These are phyloP conservation scores for Auricularia heimuer DNA, from an alignment of 768 basidiomycete genomes.

Conservation along the genomic window DNA sequence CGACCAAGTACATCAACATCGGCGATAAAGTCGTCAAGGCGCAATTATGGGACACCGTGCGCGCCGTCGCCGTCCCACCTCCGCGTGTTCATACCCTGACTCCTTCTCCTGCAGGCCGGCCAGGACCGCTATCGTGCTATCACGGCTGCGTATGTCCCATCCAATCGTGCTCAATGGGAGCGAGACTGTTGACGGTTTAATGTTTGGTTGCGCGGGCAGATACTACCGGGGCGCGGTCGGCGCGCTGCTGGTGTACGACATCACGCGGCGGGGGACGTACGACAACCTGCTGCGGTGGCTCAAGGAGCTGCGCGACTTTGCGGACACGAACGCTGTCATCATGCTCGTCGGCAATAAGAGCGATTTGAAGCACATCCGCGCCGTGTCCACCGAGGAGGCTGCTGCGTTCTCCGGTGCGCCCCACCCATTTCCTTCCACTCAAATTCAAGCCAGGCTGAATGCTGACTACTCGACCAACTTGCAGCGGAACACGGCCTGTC, in stretches of 20 bases:
- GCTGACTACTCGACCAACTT: too few relatives aligned
- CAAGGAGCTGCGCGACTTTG: constrained; percentile 94
- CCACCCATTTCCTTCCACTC: too few relatives aligned
- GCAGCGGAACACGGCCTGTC: constrained; percentile 83
- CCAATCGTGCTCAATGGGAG: too few relatives aligned
- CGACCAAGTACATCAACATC: constrained; percentile 32
- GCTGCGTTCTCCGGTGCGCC: constrained; percentile 74
- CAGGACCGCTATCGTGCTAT: constrained; percentile 43
- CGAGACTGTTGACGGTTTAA: too few relatives aligned
- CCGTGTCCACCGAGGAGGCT: constrained; percentile 96
- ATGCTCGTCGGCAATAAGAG: constrained; percentile 99
- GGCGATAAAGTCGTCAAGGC: constrained; percentile 37
- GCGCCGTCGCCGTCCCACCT: constrained; percentile 3
- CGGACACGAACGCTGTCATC: constrained; percentile 86
- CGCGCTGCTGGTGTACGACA: constrained; percentile 88
- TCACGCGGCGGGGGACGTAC: constrained; percentile 89
- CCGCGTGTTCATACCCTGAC: background rate
- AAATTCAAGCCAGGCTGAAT: too few relatives aligned
- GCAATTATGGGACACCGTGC: constrained; percentile 40
- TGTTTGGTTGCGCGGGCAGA: constrained; percentile 27
- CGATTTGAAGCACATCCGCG: constrained; percentile 94
- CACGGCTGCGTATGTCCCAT: constrained; percentile 30
- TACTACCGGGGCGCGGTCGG: constrained; percentile 98
- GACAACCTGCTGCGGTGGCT: constrained; percentile 92
- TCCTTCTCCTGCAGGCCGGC: constrained; percentile 24